phyloP scores from a whole-genome alignment of 495 filamentous ascomycete genomes.

The Aspergillus diversus region DNA sequence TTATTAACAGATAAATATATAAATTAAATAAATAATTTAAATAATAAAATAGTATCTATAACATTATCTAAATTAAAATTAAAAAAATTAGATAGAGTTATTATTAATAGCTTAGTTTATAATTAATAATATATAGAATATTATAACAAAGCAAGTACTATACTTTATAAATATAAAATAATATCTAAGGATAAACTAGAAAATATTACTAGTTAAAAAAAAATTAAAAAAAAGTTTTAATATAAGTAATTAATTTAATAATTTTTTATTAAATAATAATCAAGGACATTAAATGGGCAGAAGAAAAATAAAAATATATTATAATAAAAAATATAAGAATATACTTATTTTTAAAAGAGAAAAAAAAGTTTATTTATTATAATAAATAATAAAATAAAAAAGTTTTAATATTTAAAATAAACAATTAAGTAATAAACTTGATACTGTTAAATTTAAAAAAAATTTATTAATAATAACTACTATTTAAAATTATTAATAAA shows the following conservation, averaged over 20 bases:
- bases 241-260: not conserved
- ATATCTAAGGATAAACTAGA: not conserved
- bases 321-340: not conserved
- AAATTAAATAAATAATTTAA: no score
- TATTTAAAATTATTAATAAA: no score
- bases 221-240: not conserved
- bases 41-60: no score
- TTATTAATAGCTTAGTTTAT: not conserved
- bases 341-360: not conserved
- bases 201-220: not conserved
- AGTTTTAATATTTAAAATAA: no score
- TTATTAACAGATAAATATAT: no score
- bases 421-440: not conserved
- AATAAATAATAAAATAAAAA: slow-evolving; percentile 1
- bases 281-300: not conserved
- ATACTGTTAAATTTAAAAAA: not conserved
- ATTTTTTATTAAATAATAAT: not conserved
- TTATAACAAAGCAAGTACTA: not conserved
- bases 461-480: no score
- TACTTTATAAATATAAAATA: not conserved
- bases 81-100: not conserved
- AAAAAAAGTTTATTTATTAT: not conserved
- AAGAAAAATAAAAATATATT: not conserved
- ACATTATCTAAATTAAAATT: not conserved
- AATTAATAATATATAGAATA: not conserved